phyloP scores from a whole-genome alignment of 1,284 basidiomycete genomes.

The Cryptococcus sp. region DNA sequence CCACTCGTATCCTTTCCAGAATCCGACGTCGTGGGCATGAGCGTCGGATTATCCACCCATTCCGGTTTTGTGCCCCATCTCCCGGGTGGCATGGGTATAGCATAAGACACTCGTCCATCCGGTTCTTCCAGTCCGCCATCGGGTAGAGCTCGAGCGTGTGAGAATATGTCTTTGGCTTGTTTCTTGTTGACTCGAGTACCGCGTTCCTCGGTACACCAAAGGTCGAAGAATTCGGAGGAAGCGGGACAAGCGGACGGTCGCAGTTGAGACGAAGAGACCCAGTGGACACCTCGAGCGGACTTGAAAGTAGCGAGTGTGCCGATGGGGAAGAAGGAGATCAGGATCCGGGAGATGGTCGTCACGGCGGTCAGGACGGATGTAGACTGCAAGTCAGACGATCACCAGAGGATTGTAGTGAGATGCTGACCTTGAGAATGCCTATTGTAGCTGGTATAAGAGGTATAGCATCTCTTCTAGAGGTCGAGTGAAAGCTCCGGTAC shows the following conservation, averaged over 20 bases:
- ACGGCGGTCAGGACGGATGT: slow-evolving; percentile 45
- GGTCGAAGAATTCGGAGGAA: slow-evolving; percentile 39
- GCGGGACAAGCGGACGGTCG: slow-evolving; percentile 23
- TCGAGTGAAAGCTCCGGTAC: slow-evolving; percentile 32
- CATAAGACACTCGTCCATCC: slow-evolving; percentile 30
- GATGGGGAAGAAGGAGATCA: slow-evolving; percentile 45
- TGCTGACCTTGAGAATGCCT: slow-evolving; percentile 41
- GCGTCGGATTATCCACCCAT: background rate
- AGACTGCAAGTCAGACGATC: slow-evolving; percentile 46
- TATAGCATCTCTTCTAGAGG: slow-evolving; percentile 34
- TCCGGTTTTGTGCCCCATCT: background rate
- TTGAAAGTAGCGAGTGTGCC: slow-evolving; percentile 32
- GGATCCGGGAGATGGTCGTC: slow-evolving; percentile 37
- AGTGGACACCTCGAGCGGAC: slow-evolving; percentile 18
- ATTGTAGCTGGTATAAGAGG: slow-evolving; percentile 38
- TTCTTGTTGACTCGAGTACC: slow-evolving; percentile 16
- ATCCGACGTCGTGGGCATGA: background rate
- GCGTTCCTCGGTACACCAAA: slow-evolving; percentile 41
- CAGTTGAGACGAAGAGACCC: slow-evolving; percentile 20
- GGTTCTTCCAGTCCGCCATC: slow-evolving; percentile 15
- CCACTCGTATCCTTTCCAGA: background rate
- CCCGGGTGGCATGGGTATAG: slow-evolving; percentile 14
- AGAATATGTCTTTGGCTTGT: slow-evolving; percentile 16
- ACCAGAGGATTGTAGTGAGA: too few relatives aligned
- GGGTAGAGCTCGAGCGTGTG: slow-evolving; percentile 7